Percentiles rank a stretch among this genome's conserved stretches.
Conservation (phyloP, 2,329 filamentous ascomycete species). For the Penicillium sp. region DNA sequence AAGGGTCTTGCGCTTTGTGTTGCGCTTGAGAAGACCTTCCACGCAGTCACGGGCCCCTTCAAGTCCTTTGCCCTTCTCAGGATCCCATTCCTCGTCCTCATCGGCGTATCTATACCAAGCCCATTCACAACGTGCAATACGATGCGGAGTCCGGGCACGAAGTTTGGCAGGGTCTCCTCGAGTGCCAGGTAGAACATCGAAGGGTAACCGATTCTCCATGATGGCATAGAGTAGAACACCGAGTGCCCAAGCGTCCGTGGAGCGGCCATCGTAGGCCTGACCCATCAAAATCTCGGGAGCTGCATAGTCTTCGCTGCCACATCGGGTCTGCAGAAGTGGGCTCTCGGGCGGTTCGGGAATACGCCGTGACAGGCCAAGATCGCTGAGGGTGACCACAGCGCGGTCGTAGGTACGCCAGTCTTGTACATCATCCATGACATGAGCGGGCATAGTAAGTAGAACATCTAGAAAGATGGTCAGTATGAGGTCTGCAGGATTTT, state of each 20-base stretch:
- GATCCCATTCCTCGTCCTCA: slow-evolving; percentile 81
- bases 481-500: slow-evolving; percentile 2
- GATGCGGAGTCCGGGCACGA: slow-evolving; percentile 79
- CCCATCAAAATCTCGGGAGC: slow-evolving; percentile 95
- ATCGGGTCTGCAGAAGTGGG: slow-evolving; percentile 86
- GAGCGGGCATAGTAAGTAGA: slow-evolving; percentile 75
- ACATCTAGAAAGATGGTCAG: slow-evolving; percentile 61
- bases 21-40: slow-evolving; percentile 79
- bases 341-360: slow-evolving; percentile 71
- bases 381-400: slow-evolving; percentile 82
- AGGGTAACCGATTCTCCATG: slow-evolving; percentile 87
- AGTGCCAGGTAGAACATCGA: slow-evolving; percentile 81
- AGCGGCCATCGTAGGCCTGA: slow-evolving; percentile 86
- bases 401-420: slow-evolving; percentile 75
- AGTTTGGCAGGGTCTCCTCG: slow-evolving; percentile 68
- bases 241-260: slow-evolving; percentile 91
- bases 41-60: slow-evolving; percentile 76
- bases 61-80: slow-evolving; percentile 62
- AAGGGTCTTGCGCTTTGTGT: slow-evolving; percentile 72
- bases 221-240: slow-evolving; percentile 91
- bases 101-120: slow-evolving; percentile 84
- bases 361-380: slow-evolving; percentile 82
- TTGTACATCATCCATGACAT: slow-evolving; percentile 62
- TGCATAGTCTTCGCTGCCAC: slow-evolving; percentile 95
- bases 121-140: slow-evolving; percentile 96